Evolutionary conservation across 1,139 yeast species (phyloP).

Genomic region (Nakaseomyces sp.): DNA sequence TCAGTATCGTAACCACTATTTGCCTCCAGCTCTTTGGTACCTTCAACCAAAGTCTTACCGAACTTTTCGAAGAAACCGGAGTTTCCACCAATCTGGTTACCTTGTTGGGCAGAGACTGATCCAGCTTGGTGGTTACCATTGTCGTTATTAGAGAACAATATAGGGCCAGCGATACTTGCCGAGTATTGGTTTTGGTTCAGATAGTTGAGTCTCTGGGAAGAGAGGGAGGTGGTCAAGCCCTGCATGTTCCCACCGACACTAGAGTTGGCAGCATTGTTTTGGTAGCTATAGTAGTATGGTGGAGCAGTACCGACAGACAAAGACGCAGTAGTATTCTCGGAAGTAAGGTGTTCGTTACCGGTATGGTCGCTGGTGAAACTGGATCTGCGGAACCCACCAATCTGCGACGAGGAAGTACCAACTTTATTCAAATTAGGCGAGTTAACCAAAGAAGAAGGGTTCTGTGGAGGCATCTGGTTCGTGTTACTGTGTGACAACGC

Average conservation of each 20-base stretch:
- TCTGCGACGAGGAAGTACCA: constrained; percentile 13
- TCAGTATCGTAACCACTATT: constrained; percentile 3
- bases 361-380: constrained; percentile 16
- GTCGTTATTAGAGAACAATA: constrained; percentile 5
- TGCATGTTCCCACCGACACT: neutral
- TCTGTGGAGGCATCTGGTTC: constrained; percentile 5
- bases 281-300: constrained; percentile 10
- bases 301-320: constrained; percentile 26
- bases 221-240: constrained; percentile 1
- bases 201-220: constrained; percentile 4
- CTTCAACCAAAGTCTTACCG: constrained; percentile 30
- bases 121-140: neutral
- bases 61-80: constrained; percentile 30
- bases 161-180: constrained; percentile 9
- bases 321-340: constrained; percentile 13
- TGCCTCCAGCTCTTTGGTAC: constrained; percentile 29
- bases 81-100: constrained; percentile 8
- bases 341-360: neutral
- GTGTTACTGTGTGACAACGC: constrained; percentile 23
- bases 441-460: constrained; percentile 1
- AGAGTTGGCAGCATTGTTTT: neutral
- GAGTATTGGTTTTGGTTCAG: constrained; percentile 7
- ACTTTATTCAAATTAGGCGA: constrained; percentile 1
- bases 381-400: constrained; percentile 30
- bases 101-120: neutral